Evolutionary conservation across 495 filamentous ascomycete genomes (phyloP).

Genomic region (Penicillium coffeae): DNA sequence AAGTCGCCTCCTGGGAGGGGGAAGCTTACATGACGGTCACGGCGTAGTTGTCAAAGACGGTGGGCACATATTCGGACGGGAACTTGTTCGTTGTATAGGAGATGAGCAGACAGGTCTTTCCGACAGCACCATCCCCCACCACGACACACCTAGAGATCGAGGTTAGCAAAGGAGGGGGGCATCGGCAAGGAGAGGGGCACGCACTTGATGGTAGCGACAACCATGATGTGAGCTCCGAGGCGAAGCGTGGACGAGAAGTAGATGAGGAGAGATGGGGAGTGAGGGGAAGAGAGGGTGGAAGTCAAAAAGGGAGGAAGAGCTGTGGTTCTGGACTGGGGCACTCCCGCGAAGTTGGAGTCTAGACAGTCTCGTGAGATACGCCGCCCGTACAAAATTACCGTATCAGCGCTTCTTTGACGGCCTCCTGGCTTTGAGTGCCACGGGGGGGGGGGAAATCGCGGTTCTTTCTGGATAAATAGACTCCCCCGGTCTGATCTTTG

Average conservation of each 20-base stretch:
- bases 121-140: constrained; percentile 97
- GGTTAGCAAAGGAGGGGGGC: constrained; percentile 25
- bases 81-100: constrained; percentile 99
- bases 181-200: constrained; percentile 16
- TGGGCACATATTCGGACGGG: constrained; percentile 98
- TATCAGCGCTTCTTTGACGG: background rate
- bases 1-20: background rate
- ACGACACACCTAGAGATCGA: constrained; percentile 77
- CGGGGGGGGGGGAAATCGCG: too few relatives aligned
- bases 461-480: too few relatives aligned
- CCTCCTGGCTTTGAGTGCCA: background rate
- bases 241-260: background rate
- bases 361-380: constrained; percentile 14
- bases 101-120: constrained; percentile 97
- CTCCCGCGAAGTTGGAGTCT: constrained; percentile 28
- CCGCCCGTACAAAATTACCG: constrained; percentile 2
- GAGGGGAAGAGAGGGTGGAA: constrained; percentile 6
- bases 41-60: constrained; percentile 99
- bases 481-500: too few relatives aligned
- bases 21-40: constrained; percentile 94
- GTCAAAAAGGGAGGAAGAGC: constrained; percentile 14
- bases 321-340: constrained; percentile 30
- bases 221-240: constrained; percentile 28
- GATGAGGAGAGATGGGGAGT: constrained; percentile 1
- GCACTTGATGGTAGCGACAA: constrained; percentile 40